phyloP scores from a whole-genome alignment of 495 filamentous ascomycete species.

The Aspergillus wentii region DNA sequence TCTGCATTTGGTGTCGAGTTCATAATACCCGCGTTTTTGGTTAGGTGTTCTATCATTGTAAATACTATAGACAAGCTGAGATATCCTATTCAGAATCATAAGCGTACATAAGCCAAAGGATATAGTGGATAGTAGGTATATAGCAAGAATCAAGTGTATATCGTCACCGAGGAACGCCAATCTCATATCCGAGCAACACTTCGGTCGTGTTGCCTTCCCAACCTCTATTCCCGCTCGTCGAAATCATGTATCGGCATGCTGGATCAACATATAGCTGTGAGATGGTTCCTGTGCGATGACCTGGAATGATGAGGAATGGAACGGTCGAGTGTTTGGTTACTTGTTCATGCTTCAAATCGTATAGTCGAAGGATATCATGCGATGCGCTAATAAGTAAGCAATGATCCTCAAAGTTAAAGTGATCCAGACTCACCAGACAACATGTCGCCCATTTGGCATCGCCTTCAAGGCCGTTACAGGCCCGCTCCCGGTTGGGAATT shows the following conservation, averaged over 20 bases:
- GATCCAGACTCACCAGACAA: slow-evolving; percentile 71
- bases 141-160: not conserved
- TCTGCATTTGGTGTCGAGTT: too few relatives aligned
- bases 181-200: slow-evolving; percentile 91
- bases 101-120: not conserved
- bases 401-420: not conserved
- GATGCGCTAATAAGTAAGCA: slow-evolving; percentile 57
- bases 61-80: too few relatives aligned
- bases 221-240: slow-evolving; percentile 82
- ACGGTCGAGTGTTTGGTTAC: slow-evolving; percentile 69
- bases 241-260: slow-evolving; percentile 85
- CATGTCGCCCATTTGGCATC: slow-evolving; percentile 91
- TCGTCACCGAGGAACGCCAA: slow-evolving; percentile 49
- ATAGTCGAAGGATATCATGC: slow-evolving; percentile 89
- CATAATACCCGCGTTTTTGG: too few relatives aligned
- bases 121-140: slow-evolving; percentile 4
- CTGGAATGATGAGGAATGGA: slow-evolving; percentile 91
- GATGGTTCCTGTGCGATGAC: slow-evolving; percentile 88
- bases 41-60: too few relatives aligned
- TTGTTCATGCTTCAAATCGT: slow-evolving; percentile 71
- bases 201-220: slow-evolving; percentile 96
- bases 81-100: not conserved
- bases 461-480: slow-evolving; percentile 79
- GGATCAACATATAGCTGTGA: slow-evolving; percentile 79
- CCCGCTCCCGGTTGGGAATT: slow-evolving; percentile 84